phyloP scores from a whole-genome alignment of 2,329 filamentous ascomycete species.

The Alternaria triticimaculans region DNA sequence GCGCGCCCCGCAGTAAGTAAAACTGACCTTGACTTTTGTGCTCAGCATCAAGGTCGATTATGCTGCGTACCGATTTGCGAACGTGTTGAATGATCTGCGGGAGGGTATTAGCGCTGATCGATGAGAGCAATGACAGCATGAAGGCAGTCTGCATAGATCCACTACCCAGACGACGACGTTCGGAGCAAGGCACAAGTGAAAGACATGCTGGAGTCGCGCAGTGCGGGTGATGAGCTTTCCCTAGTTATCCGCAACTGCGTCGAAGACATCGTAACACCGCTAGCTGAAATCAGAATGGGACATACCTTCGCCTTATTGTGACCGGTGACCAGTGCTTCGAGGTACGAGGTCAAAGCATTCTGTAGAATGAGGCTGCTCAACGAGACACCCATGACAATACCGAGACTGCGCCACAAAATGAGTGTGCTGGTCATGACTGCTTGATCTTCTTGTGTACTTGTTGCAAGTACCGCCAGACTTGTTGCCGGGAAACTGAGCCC shows the following conservation, averaged over 20 bases:
- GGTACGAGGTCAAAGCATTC: conserved; percentile 68
- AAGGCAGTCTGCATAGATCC: not conserved
- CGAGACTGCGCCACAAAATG: conserved; percentile 73
- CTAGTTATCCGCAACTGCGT: not conserved
- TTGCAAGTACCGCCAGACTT: conserved; percentile 51
- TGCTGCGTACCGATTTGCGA: conserved; percentile 58
- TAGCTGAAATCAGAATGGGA: not conserved
- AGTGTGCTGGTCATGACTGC: conserved; percentile 68
- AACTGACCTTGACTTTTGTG: conserved; percentile 56
- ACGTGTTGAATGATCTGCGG: conserved; percentile 54
- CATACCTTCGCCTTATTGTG: conserved; percentile 60
- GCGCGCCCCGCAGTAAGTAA: not conserved
- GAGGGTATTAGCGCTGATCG: conserved; percentile 4
- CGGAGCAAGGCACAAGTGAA: not conserved
- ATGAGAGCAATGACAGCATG: not conserved
- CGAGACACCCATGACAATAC: conserved; percentile 76
- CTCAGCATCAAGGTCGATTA: conserved; percentile 53
- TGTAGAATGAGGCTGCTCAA: conserved; percentile 75
- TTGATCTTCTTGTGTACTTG: conserved; percentile 53
- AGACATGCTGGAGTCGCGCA: not conserved
- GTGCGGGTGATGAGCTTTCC: not conserved
- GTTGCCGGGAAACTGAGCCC: conserved; percentile 52
- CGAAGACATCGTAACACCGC: not conserved
- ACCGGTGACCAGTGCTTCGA: conserved; percentile 65
- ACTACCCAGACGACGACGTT: not conserved